Evolutionary conservation across 2,329 filamentous ascomycete species (phyloP).

Genomic region (Neofusicoccum umdonicola): DNA sequence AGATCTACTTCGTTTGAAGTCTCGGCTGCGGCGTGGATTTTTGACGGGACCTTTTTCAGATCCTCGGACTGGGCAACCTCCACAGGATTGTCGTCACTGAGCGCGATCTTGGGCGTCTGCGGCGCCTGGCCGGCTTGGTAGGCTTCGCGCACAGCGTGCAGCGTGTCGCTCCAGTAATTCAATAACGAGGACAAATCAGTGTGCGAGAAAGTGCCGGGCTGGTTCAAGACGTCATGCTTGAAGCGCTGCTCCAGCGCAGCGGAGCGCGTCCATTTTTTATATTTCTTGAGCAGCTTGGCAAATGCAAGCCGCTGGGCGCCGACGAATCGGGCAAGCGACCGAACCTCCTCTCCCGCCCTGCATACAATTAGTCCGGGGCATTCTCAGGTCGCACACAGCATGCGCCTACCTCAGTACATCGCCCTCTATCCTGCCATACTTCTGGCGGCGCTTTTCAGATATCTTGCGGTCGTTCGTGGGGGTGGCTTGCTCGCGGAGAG

Average conservation of each 20-base stretch:
- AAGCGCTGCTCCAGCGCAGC: slow-evolving; percentile 63
- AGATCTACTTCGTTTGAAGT: slow-evolving; percentile 46
- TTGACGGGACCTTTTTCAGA: slow-evolving; percentile 18
- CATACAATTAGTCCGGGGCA: neutral
- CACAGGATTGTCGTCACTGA: slow-evolving; percentile 7
- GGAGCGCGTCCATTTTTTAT: slow-evolving; percentile 83
- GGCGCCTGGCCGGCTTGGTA: slow-evolving; percentile 35
- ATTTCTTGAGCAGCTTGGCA: slow-evolving; percentile 81
- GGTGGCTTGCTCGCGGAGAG: slow-evolving; percentile 19
- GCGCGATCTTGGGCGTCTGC: slow-evolving; percentile 16
- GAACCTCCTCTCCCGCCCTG: slow-evolving; percentile 69
- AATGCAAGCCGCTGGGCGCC: slow-evolving; percentile 74
- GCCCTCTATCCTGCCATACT: slow-evolving; percentile 51
- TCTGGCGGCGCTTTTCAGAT: slow-evolving; percentile 46
- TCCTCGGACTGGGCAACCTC: slow-evolving; percentile 9
- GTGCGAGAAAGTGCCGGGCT: slow-evolving; percentile 69
- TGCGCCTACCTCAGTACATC: slow-evolving; percentile 44
- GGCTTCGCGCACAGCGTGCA: slow-evolving; percentile 44
- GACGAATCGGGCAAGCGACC: slow-evolving; percentile 68
- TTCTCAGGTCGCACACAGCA: slow-evolving; percentile 20
- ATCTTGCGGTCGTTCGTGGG: slow-evolving; percentile 26
- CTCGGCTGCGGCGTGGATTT: slow-evolving; percentile 40
- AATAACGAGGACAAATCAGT: slow-evolving; percentile 59
- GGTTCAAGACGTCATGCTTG: slow-evolving; percentile 62
- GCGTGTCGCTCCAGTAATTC: slow-evolving; percentile 48